Conservation (phyloP, 352 stramenopile genomes). For the Pythium brassicae region DNA sequence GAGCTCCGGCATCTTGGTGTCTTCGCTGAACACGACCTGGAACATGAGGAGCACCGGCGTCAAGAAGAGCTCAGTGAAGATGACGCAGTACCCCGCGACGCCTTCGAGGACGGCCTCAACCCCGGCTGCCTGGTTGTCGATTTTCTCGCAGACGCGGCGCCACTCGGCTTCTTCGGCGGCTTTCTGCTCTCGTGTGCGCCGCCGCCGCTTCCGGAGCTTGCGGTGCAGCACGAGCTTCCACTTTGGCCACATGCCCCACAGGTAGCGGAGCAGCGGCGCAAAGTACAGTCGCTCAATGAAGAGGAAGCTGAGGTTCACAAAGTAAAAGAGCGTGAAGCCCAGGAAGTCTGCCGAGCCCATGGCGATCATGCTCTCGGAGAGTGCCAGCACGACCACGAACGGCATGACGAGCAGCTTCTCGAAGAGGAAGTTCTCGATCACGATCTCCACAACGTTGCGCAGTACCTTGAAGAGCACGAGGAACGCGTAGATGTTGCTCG, state of each 20-base stretch:
- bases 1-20: conserved; percentile 89
- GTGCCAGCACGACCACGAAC: conserved; percentile 87
- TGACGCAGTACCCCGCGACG: conserved; percentile 87
- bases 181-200: conserved; percentile 90
- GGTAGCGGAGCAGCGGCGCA: conserved; percentile 78
- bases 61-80: conserved; percentile 87
- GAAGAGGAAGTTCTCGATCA: conserved; percentile 82
- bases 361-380: conserved; percentile 92
- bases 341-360: conserved; percentile 95
- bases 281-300: conserved; percentile 95
- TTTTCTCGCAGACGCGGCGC: conserved; percentile 92
- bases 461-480: conserved; percentile 90
- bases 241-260: conserved; percentile 85
- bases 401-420: conserved; percentile 91
- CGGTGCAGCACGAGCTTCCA: conserved; percentile 88
- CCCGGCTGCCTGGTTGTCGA: conserved; percentile 90
- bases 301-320: conserved; percentile 90
- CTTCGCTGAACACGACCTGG: conserved; percentile 84
- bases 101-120: conserved; percentile 93
- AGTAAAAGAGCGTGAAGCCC: conserved; percentile 93
- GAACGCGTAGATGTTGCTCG: conserved; percentile 88
- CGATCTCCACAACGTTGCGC: conserved; percentile 76
- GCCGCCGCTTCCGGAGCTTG: conserved; percentile 63
- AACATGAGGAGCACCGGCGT: conserved; percentile 85
- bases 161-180: conserved; percentile 89